These are phyloP conservation scores for Paracoccidioides brasiliensis DNA, from an alignment of 2,329 filamentous ascomycete genomes.

Conservation along the genomic window DNA sequence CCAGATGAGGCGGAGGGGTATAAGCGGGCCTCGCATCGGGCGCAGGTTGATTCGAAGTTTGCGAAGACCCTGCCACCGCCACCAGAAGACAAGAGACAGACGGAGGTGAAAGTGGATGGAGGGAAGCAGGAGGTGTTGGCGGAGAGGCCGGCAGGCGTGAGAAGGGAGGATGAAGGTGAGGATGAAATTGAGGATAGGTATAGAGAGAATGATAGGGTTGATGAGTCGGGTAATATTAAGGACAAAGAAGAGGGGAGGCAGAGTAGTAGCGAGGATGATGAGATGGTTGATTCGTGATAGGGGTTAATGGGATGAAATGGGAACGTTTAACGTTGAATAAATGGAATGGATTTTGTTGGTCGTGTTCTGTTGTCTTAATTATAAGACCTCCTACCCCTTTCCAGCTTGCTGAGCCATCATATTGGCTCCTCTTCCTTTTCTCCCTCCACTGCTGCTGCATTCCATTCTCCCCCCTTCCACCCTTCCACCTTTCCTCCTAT, in stretches of 20 bases:
- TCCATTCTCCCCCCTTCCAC: no score
- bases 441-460: no score
- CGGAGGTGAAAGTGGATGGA: constrained; percentile 13
- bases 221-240: constrained; percentile 9
- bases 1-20: constrained; percentile 37
- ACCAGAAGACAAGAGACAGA: constrained; percentile 14
- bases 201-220: constrained; percentile 14
- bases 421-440: no score
- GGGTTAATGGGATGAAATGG: not conserved
- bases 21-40: constrained; percentile 33
- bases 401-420: no score
- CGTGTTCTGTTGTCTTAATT: constrained; percentile 24
- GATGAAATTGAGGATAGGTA: constrained; percentile 15
- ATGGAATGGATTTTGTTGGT: not conserved
- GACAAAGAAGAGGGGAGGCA: constrained; percentile 25
- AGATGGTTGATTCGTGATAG: constrained; percentile 1
- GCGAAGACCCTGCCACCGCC: constrained; percentile 24
- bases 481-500: no score
- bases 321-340: not conserved
- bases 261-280: constrained; percentile 19
- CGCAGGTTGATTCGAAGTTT: constrained; percentile 35
- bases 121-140: constrained; percentile 6
- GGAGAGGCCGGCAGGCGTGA: not conserved
- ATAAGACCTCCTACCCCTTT: constrained; percentile 40
- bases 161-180: constrained; percentile 10